These are phyloP conservation scores for Grosmannia clavigera DNA, from an alignment of 2,329 filamentous ascomycete species.

Conservation along the genomic window DNA sequence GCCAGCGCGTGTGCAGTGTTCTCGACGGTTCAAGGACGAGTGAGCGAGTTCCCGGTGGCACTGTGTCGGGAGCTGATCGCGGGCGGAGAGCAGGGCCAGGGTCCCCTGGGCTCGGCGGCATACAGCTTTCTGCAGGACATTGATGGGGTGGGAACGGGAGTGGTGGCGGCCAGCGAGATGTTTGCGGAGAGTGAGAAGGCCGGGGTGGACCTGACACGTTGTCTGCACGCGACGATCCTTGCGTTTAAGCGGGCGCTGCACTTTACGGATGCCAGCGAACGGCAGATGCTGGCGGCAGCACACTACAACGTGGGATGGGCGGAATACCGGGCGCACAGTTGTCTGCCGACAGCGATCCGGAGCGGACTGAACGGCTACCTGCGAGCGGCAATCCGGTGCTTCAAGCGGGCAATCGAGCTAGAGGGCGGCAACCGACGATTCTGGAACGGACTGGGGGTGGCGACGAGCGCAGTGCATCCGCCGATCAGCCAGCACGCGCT, in stretches of 20 bases:
- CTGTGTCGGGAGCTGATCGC: conserved; percentile 39
- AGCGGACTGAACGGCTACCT: conserved; percentile 57
- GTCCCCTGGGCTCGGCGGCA: conserved; percentile 18
- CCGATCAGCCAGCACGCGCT: conserved; percentile 88
- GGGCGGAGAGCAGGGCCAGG: conserved; percentile 19
- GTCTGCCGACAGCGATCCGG: conserved; percentile 37
- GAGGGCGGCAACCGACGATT: conserved; percentile 92
- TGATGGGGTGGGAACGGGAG: conserved; percentile 46
- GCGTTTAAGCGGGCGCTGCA: conserved; percentile 80
- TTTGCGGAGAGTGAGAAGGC: conserved; percentile 34
- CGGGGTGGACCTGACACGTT: conserved; percentile 40
- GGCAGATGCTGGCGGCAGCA: conserved; percentile 84
- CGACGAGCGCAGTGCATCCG: conserved; percentile 74
- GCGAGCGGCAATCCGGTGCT: conserved; percentile 73
- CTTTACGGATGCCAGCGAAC: conserved; percentile 52
- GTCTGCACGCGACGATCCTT: conserved; percentile 61
- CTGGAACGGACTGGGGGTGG: conserved; percentile 91
- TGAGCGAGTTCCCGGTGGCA: conserved; percentile 47
- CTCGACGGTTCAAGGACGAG: conserved; percentile 59
- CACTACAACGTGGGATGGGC: conserved; percentile 97
- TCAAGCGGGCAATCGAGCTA: conserved; percentile 91
- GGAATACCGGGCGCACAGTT: conserved; percentile 69
- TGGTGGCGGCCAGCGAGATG: conserved; percentile 31
- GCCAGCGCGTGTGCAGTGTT: conserved; percentile 83
- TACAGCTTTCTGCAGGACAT: conserved; percentile 55